These are phyloP conservation scores for Lichtheimia hyalospora DNA, from an alignment of 371 early-diverging fungal genomes.

Conservation along the genomic window DNA sequence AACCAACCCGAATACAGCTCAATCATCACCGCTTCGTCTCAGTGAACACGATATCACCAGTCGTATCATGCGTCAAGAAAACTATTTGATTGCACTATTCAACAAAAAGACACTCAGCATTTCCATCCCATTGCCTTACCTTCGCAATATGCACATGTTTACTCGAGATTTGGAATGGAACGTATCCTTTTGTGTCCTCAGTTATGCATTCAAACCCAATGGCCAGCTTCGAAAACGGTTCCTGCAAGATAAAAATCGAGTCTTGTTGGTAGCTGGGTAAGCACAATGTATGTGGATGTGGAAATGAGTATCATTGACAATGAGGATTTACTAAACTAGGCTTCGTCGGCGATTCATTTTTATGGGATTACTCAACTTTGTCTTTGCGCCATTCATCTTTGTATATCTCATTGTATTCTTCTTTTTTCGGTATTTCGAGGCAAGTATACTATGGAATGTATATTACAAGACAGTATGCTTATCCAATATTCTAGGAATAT, in stretches of 20 bases:
- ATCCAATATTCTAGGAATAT: conserved; percentile 69
- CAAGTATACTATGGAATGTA: conserved; percentile 23
- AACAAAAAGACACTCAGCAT: conserved; percentile 89
- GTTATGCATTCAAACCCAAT: conserved; percentile 83
- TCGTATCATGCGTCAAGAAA: conserved; percentile 96
- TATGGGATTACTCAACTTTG: conserved; percentile 83
- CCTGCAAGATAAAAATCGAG: conserved; percentile 64
- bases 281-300: neutral
- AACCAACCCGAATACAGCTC: conserved; percentile 64
- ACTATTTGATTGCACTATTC: conserved; percentile 93
- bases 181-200: conserved; percentile 78
- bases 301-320: neutral
- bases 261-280: conserved; percentile 62
- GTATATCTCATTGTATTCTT: conserved; percentile 80
- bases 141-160: conserved; percentile 54
- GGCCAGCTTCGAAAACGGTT: conserved; percentile 84
- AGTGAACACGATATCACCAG: conserved; percentile 89
- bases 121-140: conserved; percentile 59
- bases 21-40: conserved; percentile 54
- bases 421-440: conserved; percentile 95
- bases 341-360: conserved; percentile 81
- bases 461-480: neutral
- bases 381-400: conserved; percentile 88
- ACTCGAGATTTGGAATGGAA: conserved; percentile 95
- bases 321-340: conserved; percentile 32